phyloP scores from a whole-genome alignment of 257 asterid genomes.

The Ehretia macrophylla region DNA sequence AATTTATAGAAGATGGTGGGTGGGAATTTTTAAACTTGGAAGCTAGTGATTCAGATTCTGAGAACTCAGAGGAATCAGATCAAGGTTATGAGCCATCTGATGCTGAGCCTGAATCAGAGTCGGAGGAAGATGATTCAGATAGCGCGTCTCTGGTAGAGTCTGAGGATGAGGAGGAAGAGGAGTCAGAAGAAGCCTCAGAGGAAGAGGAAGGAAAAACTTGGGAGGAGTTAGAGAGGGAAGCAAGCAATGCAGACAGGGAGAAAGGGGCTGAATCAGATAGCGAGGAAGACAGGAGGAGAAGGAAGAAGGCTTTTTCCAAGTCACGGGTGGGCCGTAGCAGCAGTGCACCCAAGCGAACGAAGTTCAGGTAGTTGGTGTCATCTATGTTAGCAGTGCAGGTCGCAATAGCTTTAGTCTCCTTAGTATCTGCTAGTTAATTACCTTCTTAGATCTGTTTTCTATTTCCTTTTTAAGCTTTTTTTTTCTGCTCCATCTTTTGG shows the following conservation, averaged over 20 bases:
- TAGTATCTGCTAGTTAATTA: too few relatives aligned
- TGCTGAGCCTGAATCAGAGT: constrained; percentile 63
- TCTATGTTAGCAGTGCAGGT: too few relatives aligned
- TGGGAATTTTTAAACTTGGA: constrained; percentile 86
- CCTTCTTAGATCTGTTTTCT: too few relatives aligned
- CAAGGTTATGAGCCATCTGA: constrained; percentile 67
- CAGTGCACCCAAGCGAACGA: constrained; percentile 35
- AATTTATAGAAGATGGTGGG: constrained; percentile 67
- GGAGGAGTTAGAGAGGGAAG: constrained; percentile 86
- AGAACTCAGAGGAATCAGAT: constrained; percentile 56
- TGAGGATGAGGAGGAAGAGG: constrained; percentile 34
- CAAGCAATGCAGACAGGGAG: constrained; percentile 66
- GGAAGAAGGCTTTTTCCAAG: constrained; percentile 56
- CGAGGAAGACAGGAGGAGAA: constrained; percentile 64
- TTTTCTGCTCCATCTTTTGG: too few relatives aligned
- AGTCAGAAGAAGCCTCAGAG: constrained; percentile 43
- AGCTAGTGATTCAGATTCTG: constrained; percentile 64
- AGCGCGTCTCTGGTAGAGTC: constrained; percentile 61
- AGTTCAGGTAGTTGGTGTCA: constrained; percentile 37
- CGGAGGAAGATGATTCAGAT: constrained; percentile 56
- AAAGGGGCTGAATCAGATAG: constrained; percentile 70
- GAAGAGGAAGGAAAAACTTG: constrained; percentile 79
- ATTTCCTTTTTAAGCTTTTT: too few relatives aligned
- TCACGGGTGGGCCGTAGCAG: constrained; percentile 42
- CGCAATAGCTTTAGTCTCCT: too few relatives aligned